phyloP scores from a whole-genome alignment of 192 early-diverging fungal species.

The Backusella macrospora region DNA sequence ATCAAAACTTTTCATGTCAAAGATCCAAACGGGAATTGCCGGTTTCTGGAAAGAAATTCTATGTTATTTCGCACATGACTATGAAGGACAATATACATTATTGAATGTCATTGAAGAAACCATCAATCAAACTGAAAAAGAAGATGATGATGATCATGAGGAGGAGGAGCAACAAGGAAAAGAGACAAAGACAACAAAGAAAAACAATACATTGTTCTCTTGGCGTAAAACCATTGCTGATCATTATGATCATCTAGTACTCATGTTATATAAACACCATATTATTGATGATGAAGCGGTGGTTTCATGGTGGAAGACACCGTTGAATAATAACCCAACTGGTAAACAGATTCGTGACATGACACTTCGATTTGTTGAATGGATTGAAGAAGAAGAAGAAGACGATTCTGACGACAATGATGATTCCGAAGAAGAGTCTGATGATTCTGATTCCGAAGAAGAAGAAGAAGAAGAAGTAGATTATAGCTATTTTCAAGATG shows the following conservation, averaged over 20 bases:
- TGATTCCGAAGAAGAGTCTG: background rate
- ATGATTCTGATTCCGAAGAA: background rate
- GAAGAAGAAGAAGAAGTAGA: background rate
- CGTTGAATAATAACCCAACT: conserved; percentile 23
- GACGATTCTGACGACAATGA: background rate
- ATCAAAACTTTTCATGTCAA: conserved; percentile 21
- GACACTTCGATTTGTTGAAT: conserved; percentile 43
- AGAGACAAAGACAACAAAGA: background rate
- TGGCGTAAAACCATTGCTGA: conserved; percentile 27
- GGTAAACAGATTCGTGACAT: conserved; percentile 29
- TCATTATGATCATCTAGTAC: conserved; percentile 42
- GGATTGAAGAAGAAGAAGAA: conserved; percentile 40
- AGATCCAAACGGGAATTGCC: conserved; percentile 38
- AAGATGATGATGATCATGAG: no score
- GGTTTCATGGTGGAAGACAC: conserved; percentile 46
- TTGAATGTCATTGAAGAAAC: conserved; percentile 34
- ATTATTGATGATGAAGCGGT: conserved; percentile 50
- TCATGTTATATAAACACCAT: conserved; percentile 51
- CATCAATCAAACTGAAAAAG: background rate
- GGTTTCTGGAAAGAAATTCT: conserved; percentile 48
- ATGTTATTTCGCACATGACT: conserved; percentile 39
- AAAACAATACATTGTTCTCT: background rate
- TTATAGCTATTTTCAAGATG: background rate
- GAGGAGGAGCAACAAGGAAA: background rate
- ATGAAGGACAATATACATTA: conserved; percentile 38